Percentiles rank a stretch among this genome's conserved stretches.
Evolutionary conservation across 2,329 filamentous ascomycete genomes (phyloP).

Genomic region (Fusarium sulawesiense): DNA sequence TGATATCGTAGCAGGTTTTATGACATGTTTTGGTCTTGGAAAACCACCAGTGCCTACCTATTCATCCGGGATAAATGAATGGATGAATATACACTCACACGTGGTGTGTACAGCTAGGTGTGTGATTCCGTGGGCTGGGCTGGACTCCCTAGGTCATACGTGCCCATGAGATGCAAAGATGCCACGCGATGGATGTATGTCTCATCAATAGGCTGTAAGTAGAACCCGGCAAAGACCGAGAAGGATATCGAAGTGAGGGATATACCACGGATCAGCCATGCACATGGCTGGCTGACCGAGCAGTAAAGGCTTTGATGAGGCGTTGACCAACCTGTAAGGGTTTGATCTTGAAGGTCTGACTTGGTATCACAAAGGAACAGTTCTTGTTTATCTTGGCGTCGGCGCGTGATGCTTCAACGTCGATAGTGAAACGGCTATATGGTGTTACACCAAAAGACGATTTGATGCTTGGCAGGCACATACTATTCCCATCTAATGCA

Average conservation of each 20-base stretch:
- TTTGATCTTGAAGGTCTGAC: not conserved
- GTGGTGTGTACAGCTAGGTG: slow-evolving; percentile 14
- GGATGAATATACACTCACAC: not conserved
- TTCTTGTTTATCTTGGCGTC: not conserved
- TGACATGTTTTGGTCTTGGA: not conserved
- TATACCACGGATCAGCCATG: slow-evolving; percentile 1
- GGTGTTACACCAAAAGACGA: not conserved
- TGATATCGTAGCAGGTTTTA: slow-evolving; percentile 2
- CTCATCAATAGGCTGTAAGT: slow-evolving; percentile 13
- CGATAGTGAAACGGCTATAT: not conserved
- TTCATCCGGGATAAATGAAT: slow-evolving; percentile 2
- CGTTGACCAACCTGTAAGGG: not conserved
- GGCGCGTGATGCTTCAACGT: slow-evolving; percentile 6
- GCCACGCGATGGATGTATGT: slow-evolving; percentile 20
- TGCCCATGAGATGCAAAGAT: slow-evolving; percentile 8
- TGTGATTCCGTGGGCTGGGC: slow-evolving; percentile 13
- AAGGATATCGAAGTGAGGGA: slow-evolving; percentile 11
- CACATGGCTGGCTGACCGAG: not conserved
- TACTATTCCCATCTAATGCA: slow-evolving; percentile 18
- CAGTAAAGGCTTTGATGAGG: not conserved
- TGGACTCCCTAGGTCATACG: slow-evolving; percentile 20
- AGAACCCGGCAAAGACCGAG: not conserved
- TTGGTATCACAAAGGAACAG: not conserved
- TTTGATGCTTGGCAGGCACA: slow-evolving; percentile 2
- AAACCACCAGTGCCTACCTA: not conserved